Base-by-base conservation (phyloP, 345 rosid species). In the Gossypium herbaceum region DNA sequence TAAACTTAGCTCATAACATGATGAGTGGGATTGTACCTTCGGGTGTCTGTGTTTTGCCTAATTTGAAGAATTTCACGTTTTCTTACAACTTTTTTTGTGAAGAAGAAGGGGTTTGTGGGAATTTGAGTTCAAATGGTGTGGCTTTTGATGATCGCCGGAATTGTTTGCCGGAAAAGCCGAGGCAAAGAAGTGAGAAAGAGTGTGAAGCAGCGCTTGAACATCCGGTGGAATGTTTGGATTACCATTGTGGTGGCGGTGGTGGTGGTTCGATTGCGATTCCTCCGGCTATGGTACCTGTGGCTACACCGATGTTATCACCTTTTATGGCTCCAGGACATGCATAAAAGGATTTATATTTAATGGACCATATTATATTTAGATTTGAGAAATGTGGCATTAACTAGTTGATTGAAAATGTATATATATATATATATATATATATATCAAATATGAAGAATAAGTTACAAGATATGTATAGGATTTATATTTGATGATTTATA, bases 41-140 rank as follows among this genome's bases (percentile, higher is more conserved):
- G 17, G 95, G 94, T 12, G 86, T 94, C 16, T 94, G 98, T 73
- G 48, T 78, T 45, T 78, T 94, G 48, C 97, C 98, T 48, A 90
- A 73, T 71, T 51, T 94, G 78, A 56, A 59, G 15, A 94, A 89
- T 72, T 85, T 94, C 64, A 91, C 94, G 4, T 76, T 89, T 72
- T 88, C 95, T 66, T 81, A 91, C 73, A 92, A 94, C 79, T 92
- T 85, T 81, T 92, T 94, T 80, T 84, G 82, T 55, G 97, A 91
- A 80, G 97, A 94, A 81, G 92, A 91, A 70, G 91, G 94, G 0
- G 79, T 82, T 63, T 94, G 98, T 79, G 76, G 34, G 78, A 90
- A 94, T 80, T 79, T 89, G 79, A 88, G 92, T 20, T 78, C 90
- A 0, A 85, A 64, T 44, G 92, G 91, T 44, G 71, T 85, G 45